Conservation (phyloP, 2,329 filamentous ascomycete genomes). For the Trichoderma koningiopsis region DNA sequence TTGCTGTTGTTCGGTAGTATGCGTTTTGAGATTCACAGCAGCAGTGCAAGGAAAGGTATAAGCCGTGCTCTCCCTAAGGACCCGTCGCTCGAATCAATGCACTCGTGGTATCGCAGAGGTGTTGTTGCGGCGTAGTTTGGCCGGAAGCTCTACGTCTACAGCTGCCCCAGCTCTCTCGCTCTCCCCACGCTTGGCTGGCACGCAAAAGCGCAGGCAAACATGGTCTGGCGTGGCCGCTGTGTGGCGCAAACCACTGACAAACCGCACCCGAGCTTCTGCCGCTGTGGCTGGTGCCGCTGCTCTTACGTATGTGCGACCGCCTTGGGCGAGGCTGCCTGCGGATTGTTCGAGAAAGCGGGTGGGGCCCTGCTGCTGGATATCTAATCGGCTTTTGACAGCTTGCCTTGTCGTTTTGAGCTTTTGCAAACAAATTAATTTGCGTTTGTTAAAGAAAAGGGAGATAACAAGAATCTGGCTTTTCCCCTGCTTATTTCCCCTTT, state of each 20-base stretch:
- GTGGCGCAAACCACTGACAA: constrained; percentile 23
- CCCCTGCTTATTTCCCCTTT: not conserved
- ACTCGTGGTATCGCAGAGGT: not conserved
- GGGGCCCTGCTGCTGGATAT: constrained; percentile 4
- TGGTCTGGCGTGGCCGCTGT: constrained; percentile 32
- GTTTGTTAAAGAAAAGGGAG: not conserved
- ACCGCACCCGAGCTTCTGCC: constrained; percentile 20
- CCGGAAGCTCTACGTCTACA: not conserved
- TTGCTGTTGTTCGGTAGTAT: not conserved
- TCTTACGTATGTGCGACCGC: constrained; percentile 28
- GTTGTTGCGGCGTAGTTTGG: not conserved
- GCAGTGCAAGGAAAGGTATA: not conserved
- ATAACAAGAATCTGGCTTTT: not conserved
- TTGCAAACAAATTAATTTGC: not conserved
- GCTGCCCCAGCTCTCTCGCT: constrained; percentile 4
- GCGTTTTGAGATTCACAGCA: not conserved
- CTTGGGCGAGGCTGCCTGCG: constrained; percentile 30
- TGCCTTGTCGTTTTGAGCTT: not conserved
- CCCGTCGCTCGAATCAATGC: not conserved
- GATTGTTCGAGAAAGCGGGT: constrained; percentile 25
- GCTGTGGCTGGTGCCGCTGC: not conserved
- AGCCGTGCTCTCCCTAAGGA: not conserved
- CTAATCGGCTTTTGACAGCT: constrained; percentile 2
- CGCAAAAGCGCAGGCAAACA: constrained; percentile 31
- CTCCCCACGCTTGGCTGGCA: not conserved